Evolutionary conservation across 768 basidiomycete species (phyloP), one percentile per base, ranked within the genome.

Genomic region (Jaapia argillacea): DNA sequence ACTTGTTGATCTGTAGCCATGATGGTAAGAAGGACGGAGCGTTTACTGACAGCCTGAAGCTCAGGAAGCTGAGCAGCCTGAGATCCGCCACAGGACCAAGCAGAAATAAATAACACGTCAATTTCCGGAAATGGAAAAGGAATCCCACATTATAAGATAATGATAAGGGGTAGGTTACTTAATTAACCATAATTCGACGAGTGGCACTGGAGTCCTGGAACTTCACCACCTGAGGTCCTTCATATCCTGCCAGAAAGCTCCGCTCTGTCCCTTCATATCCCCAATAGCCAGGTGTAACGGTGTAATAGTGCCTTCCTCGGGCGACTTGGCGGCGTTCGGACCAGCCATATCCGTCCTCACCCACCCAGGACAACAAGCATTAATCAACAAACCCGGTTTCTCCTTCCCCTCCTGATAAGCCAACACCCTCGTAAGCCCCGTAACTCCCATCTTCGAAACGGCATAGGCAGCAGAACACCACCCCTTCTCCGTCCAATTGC

Each of bases 1-100:
- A 79, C 68, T 51, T 79, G 77, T 14, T 73, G 70, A 52, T 79
- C 74, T 35, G 72, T 57, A 23, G 70, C 66, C 68, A 75, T 72
- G 40, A 33, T 33, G 28, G 28, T 16, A 33, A 16, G 28, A n/a
- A n/a, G n/a, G n/a, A n/a, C n/a, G n/a, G n/a, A n/a, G n/a, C n/a
- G n/a, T n/a, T n/a, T n/a, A n/a, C n/a, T n/a, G n/a, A n/a, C n/a
- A n/a, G n/a, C n/a, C n/a, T n/a, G n/a, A n/a, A n/a, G n/a, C n/a
- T n/a, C n/a, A n/a, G n/a, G n/a, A n/a, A n/a, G n/a, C n/a, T n/a
- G n/a, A n/a, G n/a, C n/a, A n/a, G n/a, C n/a, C n/a, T n/a, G n/a
- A n/a, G n/a, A n/a, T n/a, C n/a, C n/a, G n/a, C n/a, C n/a, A n/a
- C n/a, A n/a, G n/a, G n/a, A n/a, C n/a, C n/a, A n/a, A n/a, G n/a